Percentiles rank a stretch among this genome's conserved stretches.
Conservation (phyloP, 2,329 filamentous ascomycete genomes). For the Cercospora sesami region DNA sequence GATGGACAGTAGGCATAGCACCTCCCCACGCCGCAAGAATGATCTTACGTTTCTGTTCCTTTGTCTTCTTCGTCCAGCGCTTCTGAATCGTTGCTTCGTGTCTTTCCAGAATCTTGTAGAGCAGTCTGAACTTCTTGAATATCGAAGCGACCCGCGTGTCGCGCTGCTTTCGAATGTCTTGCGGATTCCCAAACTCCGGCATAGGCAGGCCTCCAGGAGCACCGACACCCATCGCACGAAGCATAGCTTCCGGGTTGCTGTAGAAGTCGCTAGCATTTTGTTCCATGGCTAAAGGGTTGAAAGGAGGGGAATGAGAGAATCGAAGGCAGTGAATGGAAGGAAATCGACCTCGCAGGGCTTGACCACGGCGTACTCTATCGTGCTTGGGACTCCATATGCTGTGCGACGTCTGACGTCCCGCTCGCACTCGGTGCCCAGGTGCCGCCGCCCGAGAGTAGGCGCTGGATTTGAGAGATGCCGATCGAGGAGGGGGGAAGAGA, state of each 20-base stretch:
- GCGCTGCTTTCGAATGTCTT: not conserved
- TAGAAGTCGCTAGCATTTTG: not conserved
- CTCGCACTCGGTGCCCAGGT: not conserved
- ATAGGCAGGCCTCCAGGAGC: not conserved
- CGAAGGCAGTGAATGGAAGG: not conserved
- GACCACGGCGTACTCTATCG: not conserved
- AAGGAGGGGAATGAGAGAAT: too few relatives aligned
- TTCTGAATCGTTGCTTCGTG: too few relatives aligned
- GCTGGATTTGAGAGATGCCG: not conserved
- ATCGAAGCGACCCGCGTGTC: not conserved
- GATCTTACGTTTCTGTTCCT: constrained; percentile 15
- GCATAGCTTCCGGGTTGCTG: not conserved
- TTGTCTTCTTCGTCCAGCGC: constrained; percentile 18
- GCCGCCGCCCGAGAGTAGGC: too few relatives aligned
- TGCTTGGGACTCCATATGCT: not conserved
- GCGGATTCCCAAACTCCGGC: not conserved
- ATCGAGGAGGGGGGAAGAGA: not conserved
- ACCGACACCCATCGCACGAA: not conserved
- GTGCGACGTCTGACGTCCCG: not conserved
- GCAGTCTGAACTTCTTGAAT: constrained; percentile 12
- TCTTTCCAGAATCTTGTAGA: not conserved
- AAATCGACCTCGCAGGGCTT: too few relatives aligned
- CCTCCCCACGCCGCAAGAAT: constrained; percentile 13
- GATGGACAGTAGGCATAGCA: constrained; percentile 1
- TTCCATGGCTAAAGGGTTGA: not conserved